phyloP scores from a whole-genome alignment of 2,329 filamentous ascomycete genomes.

The Chlorencoelia australis region DNA sequence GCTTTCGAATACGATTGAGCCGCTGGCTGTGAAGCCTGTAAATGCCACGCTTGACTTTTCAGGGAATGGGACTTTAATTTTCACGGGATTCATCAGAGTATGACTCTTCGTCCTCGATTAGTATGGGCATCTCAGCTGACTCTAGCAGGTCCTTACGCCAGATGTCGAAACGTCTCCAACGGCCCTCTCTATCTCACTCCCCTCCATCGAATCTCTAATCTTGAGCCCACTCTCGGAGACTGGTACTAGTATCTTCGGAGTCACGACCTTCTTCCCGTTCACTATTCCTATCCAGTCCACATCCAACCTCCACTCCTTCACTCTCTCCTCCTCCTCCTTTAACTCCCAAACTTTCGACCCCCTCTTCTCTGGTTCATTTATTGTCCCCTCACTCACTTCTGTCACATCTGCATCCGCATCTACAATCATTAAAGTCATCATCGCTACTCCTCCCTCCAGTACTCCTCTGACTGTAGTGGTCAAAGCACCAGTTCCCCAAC shows the following conservation, averaged over 20 bases:
- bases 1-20: conserved; percentile 40
- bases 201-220: conserved; percentile 1
- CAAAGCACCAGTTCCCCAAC: conserved; percentile 11
- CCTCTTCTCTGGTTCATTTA: conserved; percentile 7
- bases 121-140: background rate
- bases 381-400: conserved; percentile 11
- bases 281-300: conserved; percentile 3
- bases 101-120: background rate
- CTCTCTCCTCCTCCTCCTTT: background rate
- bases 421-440: conserved; percentile 9
- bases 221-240: conserved; percentile 7
- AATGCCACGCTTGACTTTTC: conserved; percentile 23
- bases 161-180: background rate
- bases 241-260: conserved; percentile 12
- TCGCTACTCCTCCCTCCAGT: conserved; percentile 1
- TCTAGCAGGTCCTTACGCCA: conserved; percentile 7
- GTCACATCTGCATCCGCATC: conserved; percentile 1
- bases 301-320: conserved; percentile 10
- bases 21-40: conserved; percentile 49
- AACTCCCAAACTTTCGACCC: conserved; percentile 8
- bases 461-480: conserved; percentile 6
- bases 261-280: conserved; percentile 16
- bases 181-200: conserved; percentile 3
- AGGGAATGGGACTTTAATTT: conserved; percentile 7
- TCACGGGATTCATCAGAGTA: conserved; percentile 17